phyloP scores from a whole-genome alignment of 228 moss, liverwort and hornwort genomes.

The Sphagnum fallax region DNA sequence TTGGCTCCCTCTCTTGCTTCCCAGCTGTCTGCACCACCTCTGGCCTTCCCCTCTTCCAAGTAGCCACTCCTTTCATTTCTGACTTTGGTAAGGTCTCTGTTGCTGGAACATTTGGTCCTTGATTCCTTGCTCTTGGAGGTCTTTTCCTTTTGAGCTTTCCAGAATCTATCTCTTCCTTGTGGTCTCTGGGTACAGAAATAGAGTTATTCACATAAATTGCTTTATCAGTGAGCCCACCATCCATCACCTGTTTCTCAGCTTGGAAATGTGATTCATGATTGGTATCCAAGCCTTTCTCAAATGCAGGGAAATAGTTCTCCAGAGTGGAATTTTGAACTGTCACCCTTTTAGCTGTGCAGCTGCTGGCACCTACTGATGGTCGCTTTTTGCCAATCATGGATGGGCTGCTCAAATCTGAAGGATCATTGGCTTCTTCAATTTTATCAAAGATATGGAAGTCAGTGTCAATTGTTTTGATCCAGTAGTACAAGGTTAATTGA shows the following conservation, averaged over 20 bases:
- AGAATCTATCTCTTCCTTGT: constrained; percentile 15
- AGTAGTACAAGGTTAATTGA: too few relatives aligned
- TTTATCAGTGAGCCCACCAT: constrained; percentile 8
- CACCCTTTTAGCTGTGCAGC: background rate
- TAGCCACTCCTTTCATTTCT: constrained; percentile 12
- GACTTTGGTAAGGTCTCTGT: constrained; percentile 23
- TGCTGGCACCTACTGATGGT: background rate
- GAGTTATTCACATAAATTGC: constrained; percentile 1
- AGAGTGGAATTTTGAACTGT: constrained; percentile 29
- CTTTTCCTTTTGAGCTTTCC: constrained; percentile 24
- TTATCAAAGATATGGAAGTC: constrained; percentile 24
- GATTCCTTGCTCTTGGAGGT: constrained; percentile 28
- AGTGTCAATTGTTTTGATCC: too few relatives aligned
- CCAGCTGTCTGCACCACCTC: constrained; percentile 21
- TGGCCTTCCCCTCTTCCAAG: constrained; percentile 32
- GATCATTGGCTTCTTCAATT: constrained; percentile 20
- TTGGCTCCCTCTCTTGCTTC: constrained; percentile 49
- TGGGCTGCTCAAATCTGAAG: constrained; percentile 20
- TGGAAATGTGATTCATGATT: constrained; percentile 18
- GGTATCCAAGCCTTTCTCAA: constrained; percentile 33
- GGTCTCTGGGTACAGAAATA: constrained; percentile 20
- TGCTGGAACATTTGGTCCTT: constrained; percentile 20
- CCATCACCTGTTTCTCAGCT: constrained; percentile 15
- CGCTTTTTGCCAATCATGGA: constrained; percentile 14
- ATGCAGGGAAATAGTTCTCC: constrained; percentile 38